Base-by-base conservation (phyloP, 331 rosid genomes). In the Cydonia oblonga region DNA sequence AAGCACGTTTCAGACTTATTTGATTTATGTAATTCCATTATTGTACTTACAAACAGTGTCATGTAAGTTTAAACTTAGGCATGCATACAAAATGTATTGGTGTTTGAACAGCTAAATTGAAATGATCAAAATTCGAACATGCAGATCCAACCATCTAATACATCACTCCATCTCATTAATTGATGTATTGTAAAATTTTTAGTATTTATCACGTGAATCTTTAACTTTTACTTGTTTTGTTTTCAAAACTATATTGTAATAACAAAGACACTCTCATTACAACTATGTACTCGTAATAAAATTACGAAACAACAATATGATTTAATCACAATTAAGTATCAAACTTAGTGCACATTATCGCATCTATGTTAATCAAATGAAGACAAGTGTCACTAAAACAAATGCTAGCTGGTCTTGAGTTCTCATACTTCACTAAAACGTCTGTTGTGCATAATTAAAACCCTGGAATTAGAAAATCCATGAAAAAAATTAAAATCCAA, bases 1-100 rank as follows among this genome's bases (percentile, higher is more conserved):
- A 70, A 65, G 83, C 88, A 81, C 81, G 83, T 79, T 81, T 71
- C 54, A 52, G 67, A 52, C 20, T 49, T 49, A 76, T 79, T 79
- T 33, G 57, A 38, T 49, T 74, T 32, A 66, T 78, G 60, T 58
- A 53, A 67, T 58, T 66, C 70, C 35, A 73, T 78, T 68, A 38
- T 56, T 56, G 75, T 32, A 54, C 76, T 74, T 70, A 29, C 64
- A 29, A 3, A 25, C 11, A 59, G 35, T 59, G 11, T 13, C 35
- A 1, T 25, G 4, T 2, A 60, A 60, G 12, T 60, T 60, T 59
- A 59, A 6, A 59, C 15, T 25, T 25, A 14, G 16, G 29, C 62
- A 23, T 59, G 64, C 6, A 9, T 22, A 9, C 11, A 9, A 10
- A 23, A 25, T 10, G 3, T 9, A 49, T 38, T 38, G 14, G 4